Base-by-base conservation (phyloP, 1,284 basidiomycete species). In the Ustilago vetiveriae region DNA sequence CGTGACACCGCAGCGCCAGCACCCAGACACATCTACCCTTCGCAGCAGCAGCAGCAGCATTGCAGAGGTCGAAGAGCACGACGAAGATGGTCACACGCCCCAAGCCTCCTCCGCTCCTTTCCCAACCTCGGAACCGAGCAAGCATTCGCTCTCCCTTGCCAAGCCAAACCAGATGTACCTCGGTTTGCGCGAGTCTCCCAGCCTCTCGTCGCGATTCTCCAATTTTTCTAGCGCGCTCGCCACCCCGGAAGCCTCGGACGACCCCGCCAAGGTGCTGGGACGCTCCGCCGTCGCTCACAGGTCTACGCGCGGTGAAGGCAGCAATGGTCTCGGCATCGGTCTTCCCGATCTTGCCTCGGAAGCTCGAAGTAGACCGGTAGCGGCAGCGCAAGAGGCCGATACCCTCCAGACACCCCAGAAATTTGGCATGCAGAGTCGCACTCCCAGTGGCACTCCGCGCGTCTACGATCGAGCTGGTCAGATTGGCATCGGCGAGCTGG, bases 401-500 rank as follows among this genome's bases (percentile, higher is more conserved):
- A 32, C 27, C 8, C 51, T 62, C 16, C 54, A 75, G 30, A 75
- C 74, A 8, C 75, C 72, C 3, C 55, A 74, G n/a, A 63, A 70
- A 29, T 48, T 19, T 49, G 40, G 50, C 47, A n/a, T 54, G 0
- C 58, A 60, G 35, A 53, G 38, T 14, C 59, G 57, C 10, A 43
- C 44, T 4, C 57, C 67, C 3, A 43, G 59, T 39, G 48, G 38
- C 10, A 57, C 64, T 30, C 63, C 69, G 46, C 46, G 59, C 29
- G 44, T 71, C 23, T 68, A 90, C 69, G 94, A 98, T 84, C 87
- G 95, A 52, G 87, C 89, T 16, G 91, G 88, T 22, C 87, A 98
- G 36, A 89, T 98, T 50, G 95, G 95, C 19, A 91, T 98, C 10
- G 95, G 95, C 33, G 95, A 98, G 83, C 87, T 98, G n/a, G 86